Conservation (phyloP, 352 stramenopile genomes). For the Bremia lactucae region DNA sequence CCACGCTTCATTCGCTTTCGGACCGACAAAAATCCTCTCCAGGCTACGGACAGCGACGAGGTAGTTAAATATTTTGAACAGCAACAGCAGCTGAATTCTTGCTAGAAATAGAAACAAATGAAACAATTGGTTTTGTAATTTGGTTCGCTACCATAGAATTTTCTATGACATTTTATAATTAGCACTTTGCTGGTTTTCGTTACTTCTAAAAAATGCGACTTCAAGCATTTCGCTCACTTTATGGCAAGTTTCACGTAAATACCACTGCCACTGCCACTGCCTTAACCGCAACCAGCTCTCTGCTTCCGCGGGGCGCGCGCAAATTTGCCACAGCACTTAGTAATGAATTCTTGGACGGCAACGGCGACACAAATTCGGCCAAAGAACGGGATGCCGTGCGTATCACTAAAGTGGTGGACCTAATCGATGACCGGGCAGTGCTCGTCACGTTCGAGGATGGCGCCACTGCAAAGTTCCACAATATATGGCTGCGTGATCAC, state of each 20-base stretch:
- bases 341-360: slow-evolving; percentile 10
- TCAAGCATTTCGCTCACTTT: no score
- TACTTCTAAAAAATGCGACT: no score
- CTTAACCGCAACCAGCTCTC: no score
- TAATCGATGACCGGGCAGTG: slow-evolving; percentile 39
- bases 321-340: slow-evolving; percentile 10
- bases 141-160: no score
- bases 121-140: no score
- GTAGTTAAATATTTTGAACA: slow-evolving; percentile 66
- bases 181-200: no score
- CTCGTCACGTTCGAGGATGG: slow-evolving; percentile 68
- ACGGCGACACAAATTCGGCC: no score
- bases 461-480: slow-evolving; percentile 71
- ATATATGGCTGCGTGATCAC: slow-evolving; percentile 79
- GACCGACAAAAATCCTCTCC: slow-evolving; percentile 90
- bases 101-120: slow-evolving; percentile 3
- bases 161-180: no score
- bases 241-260: no score
- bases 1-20: slow-evolving; percentile 95
- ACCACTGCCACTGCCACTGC: no score
- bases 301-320: slow-evolving; percentile 1
- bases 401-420: slow-evolving; percentile 37
- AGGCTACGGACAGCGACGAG: slow-evolving; percentile 93
- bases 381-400: no score
- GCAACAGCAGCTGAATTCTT: slow-evolving; percentile 21